Percentiles rank a stretch among this genome's conserved stretches.
These are phyloP conservation scores for Golubevia sp. DNA, from an alignment of 1,284 basidiomycete species.

Conservation along the genomic window DNA sequence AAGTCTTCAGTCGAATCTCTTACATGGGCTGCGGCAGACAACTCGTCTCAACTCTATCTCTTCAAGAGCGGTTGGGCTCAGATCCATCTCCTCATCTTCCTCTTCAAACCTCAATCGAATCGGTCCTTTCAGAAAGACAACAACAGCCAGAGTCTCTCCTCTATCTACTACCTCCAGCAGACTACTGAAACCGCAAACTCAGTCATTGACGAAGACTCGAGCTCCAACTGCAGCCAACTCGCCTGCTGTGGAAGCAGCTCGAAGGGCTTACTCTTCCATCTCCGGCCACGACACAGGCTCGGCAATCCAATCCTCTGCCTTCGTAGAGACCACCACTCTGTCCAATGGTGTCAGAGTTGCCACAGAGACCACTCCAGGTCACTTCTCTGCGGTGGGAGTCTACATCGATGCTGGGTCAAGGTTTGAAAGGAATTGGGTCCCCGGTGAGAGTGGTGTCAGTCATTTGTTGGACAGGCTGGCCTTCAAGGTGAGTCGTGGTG, in stretches of 20 bases:
- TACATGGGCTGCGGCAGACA: too few species aligned
- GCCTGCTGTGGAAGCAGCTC: neutral
- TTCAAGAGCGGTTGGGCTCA: too few species aligned
- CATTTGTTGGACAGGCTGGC: slow-evolving; percentile 94
- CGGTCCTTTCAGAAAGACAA: too few species aligned
- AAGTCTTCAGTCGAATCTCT: too few species aligned
- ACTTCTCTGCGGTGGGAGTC: slow-evolving; percentile 91
- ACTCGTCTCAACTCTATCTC: too few species aligned
- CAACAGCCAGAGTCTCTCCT: too few species aligned
- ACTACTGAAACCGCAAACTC: too few species aligned
- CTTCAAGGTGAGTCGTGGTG: slow-evolving; percentile 75
- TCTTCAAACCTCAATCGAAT: too few species aligned
- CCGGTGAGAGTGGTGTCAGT: slow-evolving; percentile 73
- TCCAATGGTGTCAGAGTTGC: slow-evolving; percentile 90
- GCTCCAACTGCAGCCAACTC: too few species aligned
- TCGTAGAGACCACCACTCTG: slow-evolving; percentile 73
- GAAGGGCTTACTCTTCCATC: neutral
- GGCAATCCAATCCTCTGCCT: slow-evolving; percentile 12
- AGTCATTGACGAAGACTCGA: too few species aligned
- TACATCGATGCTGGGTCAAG: slow-evolving; percentile 92
- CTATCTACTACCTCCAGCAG: too few species aligned
- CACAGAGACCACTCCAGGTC: slow-evolving; percentile 86
- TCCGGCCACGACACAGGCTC: neutral
- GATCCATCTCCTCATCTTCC: too few species aligned
- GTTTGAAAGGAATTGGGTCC: slow-evolving; percentile 77